Evolutionary conservation across 331 rosid species (phyloP).

Genomic region (Arachis monticola): DNA sequence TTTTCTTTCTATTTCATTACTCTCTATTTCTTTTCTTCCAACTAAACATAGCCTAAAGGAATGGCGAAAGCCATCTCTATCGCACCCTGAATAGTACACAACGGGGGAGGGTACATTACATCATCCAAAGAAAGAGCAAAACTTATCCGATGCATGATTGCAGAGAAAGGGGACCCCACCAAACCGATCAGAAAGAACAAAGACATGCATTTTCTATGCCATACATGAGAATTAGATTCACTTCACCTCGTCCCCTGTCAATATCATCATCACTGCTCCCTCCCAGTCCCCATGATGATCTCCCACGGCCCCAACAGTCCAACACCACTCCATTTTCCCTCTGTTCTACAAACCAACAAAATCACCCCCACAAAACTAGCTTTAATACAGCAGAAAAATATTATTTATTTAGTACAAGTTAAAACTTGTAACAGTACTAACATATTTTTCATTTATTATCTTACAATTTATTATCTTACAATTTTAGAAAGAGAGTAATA

Average conservation of each 20-base stretch:
- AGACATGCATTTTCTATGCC: not conserved
- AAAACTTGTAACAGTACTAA: not conserved
- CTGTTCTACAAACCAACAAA: slow-evolving; percentile 24
- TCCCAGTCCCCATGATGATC: slow-evolving; percentile 33
- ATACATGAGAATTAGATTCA: slow-evolving; percentile 20
- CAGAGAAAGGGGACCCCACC: slow-evolving; percentile 36
- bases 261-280: slow-evolving; percentile 38
- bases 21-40: no score
- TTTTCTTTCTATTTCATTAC: no score
- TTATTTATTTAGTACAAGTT: no score
- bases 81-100: not conserved
- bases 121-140: not conserved
- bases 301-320: slow-evolving; percentile 35
- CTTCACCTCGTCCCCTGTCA: slow-evolving; percentile 27
- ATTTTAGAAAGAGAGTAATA: not conserved
- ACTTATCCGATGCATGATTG: slow-evolving; percentile 42
- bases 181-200: not conserved
- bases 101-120: no score
- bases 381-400: no score
- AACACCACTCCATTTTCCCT: slow-evolving; percentile 14
- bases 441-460: not conserved
- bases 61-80: not conserved
- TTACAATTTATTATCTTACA: no score
- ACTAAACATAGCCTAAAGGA: not conserved
- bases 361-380: not conserved